phyloP scores from a whole-genome alignment of 768 basidiomycete species.

The Mrakia gelida region DNA sequence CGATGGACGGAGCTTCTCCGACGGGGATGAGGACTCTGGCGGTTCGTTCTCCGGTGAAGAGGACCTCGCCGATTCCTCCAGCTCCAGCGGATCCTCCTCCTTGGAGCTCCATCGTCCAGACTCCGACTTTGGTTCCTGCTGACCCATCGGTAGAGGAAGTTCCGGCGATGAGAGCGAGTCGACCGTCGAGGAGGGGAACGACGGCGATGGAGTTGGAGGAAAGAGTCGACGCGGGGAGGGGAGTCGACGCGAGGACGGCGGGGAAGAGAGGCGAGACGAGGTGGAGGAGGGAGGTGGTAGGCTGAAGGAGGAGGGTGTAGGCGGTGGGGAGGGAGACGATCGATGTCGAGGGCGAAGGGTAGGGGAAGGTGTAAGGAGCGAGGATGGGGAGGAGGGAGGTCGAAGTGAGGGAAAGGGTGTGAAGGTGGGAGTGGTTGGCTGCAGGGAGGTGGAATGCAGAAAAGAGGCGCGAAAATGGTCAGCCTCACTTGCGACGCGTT shows the following conservation, averaged over 20 bases:
- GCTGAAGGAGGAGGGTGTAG: slow-evolving; percentile 26
- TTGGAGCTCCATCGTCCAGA: slow-evolving; percentile 25
- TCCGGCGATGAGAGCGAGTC: slow-evolving; percentile 16
- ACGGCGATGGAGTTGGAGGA: background rate
- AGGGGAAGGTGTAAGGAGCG: slow-evolving; percentile 20
- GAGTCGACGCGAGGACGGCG: slow-evolving; percentile 19
- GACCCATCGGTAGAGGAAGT: background rate
- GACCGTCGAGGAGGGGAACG: slow-evolving; percentile 3
- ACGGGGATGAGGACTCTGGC: slow-evolving; percentile 26
- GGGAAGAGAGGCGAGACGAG: slow-evolving; percentile 25
- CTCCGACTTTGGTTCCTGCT: slow-evolving; percentile 18
- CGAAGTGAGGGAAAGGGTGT: slow-evolving; percentile 26
- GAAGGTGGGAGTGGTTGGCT: slow-evolving; percentile 30
- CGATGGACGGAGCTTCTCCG: background rate
- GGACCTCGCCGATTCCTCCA: slow-evolving; percentile 23
- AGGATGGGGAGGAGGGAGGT: slow-evolving; percentile 1
- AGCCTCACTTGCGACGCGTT: no score
- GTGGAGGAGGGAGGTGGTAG: slow-evolving; percentile 20
- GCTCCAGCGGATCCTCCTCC: background rate
- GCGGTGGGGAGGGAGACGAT: slow-evolving; percentile 9
- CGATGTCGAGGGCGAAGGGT: slow-evolving; percentile 14
- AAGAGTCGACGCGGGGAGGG: slow-evolving; percentile 11
- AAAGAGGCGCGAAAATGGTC: background rate
- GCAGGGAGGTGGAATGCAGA: background rate
- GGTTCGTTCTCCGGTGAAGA: slow-evolving; percentile 28